Evolutionary conservation across 805 yeast species (phyloP).

Genomic region (Saccharomycopsis microspora): DNA sequence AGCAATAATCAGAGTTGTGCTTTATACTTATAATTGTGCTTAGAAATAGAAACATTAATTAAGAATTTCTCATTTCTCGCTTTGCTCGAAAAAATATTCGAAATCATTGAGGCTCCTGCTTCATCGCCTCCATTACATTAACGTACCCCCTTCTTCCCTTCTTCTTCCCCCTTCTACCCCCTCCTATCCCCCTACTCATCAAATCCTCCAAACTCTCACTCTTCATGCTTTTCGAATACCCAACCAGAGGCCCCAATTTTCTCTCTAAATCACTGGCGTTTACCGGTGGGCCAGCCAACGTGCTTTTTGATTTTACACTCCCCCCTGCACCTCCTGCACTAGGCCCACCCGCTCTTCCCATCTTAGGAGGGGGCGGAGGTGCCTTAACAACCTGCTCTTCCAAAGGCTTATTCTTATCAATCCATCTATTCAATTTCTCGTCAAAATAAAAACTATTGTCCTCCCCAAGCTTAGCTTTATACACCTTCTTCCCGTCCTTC

Average conservation of each 20-base stretch:
- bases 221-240: neutral
- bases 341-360: constrained; percentile 12
- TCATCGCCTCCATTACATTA: constrained; percentile 9
- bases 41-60: too few relatives aligned
- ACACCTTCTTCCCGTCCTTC: constrained; percentile 49
- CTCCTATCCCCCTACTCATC: constrained; percentile 1
- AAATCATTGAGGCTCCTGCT: too few relatives aligned
- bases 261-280: neutral
- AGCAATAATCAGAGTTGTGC: too few relatives aligned
- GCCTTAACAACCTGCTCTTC: constrained; percentile 46
- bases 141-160: constrained; percentile 12
- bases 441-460: constrained; percentile 66
- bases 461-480: constrained; percentile 80
- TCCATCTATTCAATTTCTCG: constrained; percentile 79
- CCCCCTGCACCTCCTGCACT: too few relatives aligned
- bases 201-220: constrained; percentile 6
- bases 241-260: neutral
- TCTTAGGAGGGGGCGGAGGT: constrained; percentile 12
- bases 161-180: constrained; percentile 7
- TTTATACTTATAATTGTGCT: too few relatives aligned
- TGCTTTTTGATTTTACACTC: too few relatives aligned
- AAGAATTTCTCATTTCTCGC: too few relatives aligned
- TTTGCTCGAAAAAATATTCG: too few relatives aligned
- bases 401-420: constrained; percentile 53
- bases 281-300: constrained; percentile 1